Evolutionary conservation across 768 basidiomycete species (phyloP).

Genomic region (Leccinum barrowsii): DNA sequence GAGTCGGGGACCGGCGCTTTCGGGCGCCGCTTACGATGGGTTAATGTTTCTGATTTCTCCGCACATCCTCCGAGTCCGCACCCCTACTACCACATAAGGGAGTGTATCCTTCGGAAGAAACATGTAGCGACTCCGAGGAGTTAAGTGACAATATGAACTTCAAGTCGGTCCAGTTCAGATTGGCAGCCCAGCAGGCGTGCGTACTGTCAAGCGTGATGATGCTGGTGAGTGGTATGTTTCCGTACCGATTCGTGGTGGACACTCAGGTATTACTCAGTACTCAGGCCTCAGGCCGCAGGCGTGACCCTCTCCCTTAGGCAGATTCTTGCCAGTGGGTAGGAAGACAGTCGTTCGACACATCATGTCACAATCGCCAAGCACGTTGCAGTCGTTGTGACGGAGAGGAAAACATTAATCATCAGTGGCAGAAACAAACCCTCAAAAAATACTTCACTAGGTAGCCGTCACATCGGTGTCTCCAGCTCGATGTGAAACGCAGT

Average conservation of each 20-base stretch:
- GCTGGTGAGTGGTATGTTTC: background rate
- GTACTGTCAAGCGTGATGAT: background rate
- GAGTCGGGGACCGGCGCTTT: too few relatives aligned
- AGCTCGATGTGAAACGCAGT: background rate
- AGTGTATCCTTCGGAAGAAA: background rate
- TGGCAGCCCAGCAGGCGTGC: background rate
- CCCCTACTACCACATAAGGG: too few relatives aligned
- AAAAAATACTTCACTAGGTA: background rate
- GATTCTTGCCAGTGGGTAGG: too few relatives aligned
- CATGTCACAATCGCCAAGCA: background rate
- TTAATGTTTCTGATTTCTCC: background rate
- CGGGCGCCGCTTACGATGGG: too few relatives aligned
- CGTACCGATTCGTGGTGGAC: background rate
- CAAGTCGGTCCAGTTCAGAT: background rate
- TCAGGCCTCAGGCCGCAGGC: background rate
- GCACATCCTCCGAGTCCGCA: too few relatives aligned
- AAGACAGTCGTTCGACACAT: too few relatives aligned
- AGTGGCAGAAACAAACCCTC: background rate
- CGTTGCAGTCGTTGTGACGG: background rate
- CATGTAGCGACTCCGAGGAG: background rate
- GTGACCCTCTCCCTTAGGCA: background rate
- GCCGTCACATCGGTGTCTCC: background rate
- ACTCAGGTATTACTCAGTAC: background rate
- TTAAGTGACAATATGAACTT: background rate
- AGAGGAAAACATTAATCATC: background rate